Base-by-base conservation (phyloP, 805 yeast genomes). In the Ogataea paradorogensis region DNA sequence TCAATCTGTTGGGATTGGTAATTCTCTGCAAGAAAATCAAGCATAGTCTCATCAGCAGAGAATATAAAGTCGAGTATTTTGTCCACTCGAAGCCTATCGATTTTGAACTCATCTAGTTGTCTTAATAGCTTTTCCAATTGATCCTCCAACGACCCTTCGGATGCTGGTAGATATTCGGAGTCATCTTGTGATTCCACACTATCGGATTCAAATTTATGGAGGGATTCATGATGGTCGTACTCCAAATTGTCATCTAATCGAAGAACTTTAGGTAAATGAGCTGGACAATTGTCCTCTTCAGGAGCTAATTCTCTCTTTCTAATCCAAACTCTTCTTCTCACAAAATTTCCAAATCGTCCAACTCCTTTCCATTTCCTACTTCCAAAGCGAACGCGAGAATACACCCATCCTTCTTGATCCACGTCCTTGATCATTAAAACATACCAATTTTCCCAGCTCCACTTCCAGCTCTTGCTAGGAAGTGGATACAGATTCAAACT, bases 361-460 rank as follows among this genome's bases (percentile, higher is more conserved):
- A 66, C 65, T 4, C 80, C 81, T 48, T 70, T 71, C 82, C 82
- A 76, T 27, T 57, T 53, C 31, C 53, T 54, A 35, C 71, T 61
- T 9, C 62, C 62, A 52, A 73, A 73, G 13, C 69, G 48, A 2
- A 67, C 33, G n/a, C 54, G 45, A 28, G 75, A 66, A 47, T 76
- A 76, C 3, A 70, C 57, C 80, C 81, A 76, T 3, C 82, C 82
- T 44, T 71, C 72, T 44, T 76, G 80, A 49, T 76, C 82, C 22
- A 74, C 78, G 47, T 76, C 80, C 34, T 66, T 63, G 30, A 69
- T 58, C 81, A 75, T 76, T 42, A 74, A 51, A 3, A 73, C 67
- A 42, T 74, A 71, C 82, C 81, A 76, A 29, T 52, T 53, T n/a
- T 62, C 63, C 82, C 82, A 76, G 15, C 62, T 50, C 82, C 82